phyloP scores from a whole-genome alignment of 371 early-diverging fungal genomes.

The Circinella minor region DNA sequence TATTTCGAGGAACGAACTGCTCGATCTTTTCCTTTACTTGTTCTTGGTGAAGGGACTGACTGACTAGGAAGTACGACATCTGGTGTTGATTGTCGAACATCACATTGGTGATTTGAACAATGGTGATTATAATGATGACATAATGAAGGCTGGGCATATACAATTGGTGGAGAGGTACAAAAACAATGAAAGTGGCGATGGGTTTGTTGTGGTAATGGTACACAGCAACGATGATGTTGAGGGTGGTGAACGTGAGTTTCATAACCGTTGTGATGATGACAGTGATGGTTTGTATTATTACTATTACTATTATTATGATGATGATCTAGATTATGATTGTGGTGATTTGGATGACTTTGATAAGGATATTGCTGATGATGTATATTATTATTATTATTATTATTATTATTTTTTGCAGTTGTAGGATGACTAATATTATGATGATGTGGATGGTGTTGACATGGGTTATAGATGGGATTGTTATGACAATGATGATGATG shows the following conservation, averaged over 20 bases:
- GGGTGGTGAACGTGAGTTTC: too few species aligned
- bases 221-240: not conserved
- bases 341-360: not conserved
- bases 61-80: not conserved
- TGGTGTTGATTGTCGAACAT: not conserved
- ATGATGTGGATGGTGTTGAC: not conserved
- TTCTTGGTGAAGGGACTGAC: not conserved
- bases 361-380: not conserved
- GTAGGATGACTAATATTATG: not conserved
- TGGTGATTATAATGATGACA: not conserved
- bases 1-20: not conserved
- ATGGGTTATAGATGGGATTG: not conserved
- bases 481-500: not conserved
- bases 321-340: not conserved
- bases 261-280: not conserved
- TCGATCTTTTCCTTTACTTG: slow-evolving; percentile 1
- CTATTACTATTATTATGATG: not conserved
- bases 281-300: not conserved
- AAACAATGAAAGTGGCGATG: not conserved
- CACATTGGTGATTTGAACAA: not conserved
- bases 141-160: too few species aligned
- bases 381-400: not conserved
- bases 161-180: not conserved
- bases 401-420: not conserved
- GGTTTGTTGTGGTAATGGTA: too few species aligned